Base-by-base conservation (phyloP, 2,329 filamentous ascomycete genomes). In the Aspergillus piperis region DNA sequence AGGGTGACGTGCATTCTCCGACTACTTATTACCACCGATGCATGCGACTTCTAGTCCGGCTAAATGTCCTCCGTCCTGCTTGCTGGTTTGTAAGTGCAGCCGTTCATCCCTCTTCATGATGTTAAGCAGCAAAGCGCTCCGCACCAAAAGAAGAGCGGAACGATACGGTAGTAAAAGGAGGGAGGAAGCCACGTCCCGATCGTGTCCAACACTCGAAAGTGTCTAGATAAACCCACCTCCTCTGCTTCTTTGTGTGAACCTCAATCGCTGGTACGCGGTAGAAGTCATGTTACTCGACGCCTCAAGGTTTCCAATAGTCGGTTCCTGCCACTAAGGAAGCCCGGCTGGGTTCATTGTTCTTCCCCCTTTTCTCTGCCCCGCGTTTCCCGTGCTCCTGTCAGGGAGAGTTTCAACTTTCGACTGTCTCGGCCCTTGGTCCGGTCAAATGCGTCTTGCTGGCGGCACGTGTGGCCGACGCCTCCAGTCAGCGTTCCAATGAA, bases 381-480 rank as follows among this genome's bases (percentile, higher is more conserved):
- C 57, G 54, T 62, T 60, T 47, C 36, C 39, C 42, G 25, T 48
- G 19, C 47, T 32, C 47, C 47, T 50, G 47, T 50, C 47, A 25
- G 47, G 47, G 47, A 50, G 47, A 30, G 47, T 50, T 50, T 44
- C 41, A 52, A 54, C 38, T 41, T 44, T 52, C n/a, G 36, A 50
- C 19, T 54, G 47, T 53, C 49, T 63, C 62, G 38, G 52, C 47
- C 25, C 17, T 53, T 44, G n/a, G 49, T 52, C 55, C 56, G 55
- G 44, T 48, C 53, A 44, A 23, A 27, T 54, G 57, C 13, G 21
- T 32, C 25, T 48, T 30, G 17, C 30, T 36, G 19, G 23, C 52
- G 55, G 61, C 61, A 63, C 61, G 61, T 63, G 62, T 60, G 60
- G 27, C 57, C 17, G 57, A 47, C 49, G 32, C 57, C 42, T 21